phyloP scores from a whole-genome alignment of 106 monocot genomes.

The Amphibolis antarctica region DNA sequence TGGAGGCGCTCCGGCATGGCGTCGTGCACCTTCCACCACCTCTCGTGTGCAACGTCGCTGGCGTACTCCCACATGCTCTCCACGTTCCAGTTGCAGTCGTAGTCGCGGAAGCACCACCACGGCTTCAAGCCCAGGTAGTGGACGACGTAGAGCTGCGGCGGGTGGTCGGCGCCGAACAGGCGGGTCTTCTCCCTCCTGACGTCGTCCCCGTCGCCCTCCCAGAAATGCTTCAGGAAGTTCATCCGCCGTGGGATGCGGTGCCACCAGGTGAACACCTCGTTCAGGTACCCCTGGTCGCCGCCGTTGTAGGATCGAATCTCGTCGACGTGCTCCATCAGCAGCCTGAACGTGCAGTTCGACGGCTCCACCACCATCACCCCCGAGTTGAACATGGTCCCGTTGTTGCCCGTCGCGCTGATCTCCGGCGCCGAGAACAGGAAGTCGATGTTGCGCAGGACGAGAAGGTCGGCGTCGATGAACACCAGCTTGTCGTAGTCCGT shows the following conservation, averaged over 20 bases:
- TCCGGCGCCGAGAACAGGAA: slow-evolving; percentile 44
- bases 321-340: slow-evolving; percentile 48
- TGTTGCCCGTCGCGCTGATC: slow-evolving; percentile 44
- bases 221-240: slow-evolving; percentile 78
- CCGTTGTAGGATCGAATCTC: slow-evolving; percentile 64
- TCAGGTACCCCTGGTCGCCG: slow-evolving; percentile 69
- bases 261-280: slow-evolving; percentile 89
- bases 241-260: slow-evolving; percentile 54
- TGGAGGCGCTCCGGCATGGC: slow-evolving; percentile 44
- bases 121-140: slow-evolving; percentile 70
- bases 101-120: slow-evolving; percentile 69
- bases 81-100: slow-evolving; percentile 69
- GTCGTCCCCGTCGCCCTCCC: slow-evolving; percentile 43
- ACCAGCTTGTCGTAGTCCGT: slow-evolving; percentile 57
- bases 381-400: slow-evolving; percentile 49
- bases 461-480: slow-evolving; percentile 55
- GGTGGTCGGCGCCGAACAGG: slow-evolving; percentile 47
- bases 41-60: slow-evolving; percentile 50
- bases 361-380: slow-evolving; percentile 65
- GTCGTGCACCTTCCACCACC: slow-evolving; percentile 78
- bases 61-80: slow-evolving; percentile 11
- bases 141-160: slow-evolving; percentile 53
- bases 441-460: slow-evolving; percentile 41
- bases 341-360: slow-evolving; percentile 41
- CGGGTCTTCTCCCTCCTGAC: slow-evolving; percentile 33